phyloP scores from a whole-genome alignment of 1,284 basidiomycete species.

The Ustilago loliicola region DNA sequence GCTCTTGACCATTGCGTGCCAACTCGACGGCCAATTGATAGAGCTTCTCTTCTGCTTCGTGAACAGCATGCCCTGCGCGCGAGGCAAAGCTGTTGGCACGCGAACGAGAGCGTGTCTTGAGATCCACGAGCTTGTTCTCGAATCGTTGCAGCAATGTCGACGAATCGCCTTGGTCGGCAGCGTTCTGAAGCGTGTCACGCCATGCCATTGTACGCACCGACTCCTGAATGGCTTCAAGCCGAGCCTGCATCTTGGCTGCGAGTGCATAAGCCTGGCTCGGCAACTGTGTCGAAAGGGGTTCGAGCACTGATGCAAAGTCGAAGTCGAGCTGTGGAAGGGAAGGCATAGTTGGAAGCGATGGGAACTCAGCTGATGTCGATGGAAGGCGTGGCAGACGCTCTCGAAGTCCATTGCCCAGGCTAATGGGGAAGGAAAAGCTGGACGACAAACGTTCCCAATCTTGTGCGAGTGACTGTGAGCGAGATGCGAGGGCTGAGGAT shows the following conservation, averaged over 20 bases:
- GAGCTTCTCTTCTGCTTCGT: conserved; percentile 64
- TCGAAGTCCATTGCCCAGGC: conserved; percentile 36
- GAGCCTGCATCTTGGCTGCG: conserved; percentile 50
- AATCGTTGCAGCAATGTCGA: conserved; percentile 32
- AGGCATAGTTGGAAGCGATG: conserved; percentile 38
- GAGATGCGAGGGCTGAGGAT: conserved; percentile 50
- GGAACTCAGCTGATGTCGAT: conserved; percentile 37
- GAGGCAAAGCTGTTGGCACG: conserved; percentile 49
- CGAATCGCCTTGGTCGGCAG: conserved; percentile 9
- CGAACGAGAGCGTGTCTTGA: conserved; percentile 35
- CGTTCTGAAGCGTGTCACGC: conserved; percentile 43
- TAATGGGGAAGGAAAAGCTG: conserved; percentile 44
- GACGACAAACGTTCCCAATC: conserved; percentile 53
- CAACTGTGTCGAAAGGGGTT: conserved; percentile 43
- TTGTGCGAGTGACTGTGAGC: conserved; percentile 50
- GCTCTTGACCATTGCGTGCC: conserved; percentile 59
- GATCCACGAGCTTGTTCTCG: conserved; percentile 41
- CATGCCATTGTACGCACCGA: conserved; percentile 55
- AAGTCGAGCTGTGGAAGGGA: conserved; percentile 45
- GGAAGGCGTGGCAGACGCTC: conserved; percentile 46
- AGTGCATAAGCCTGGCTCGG: conserved; percentile 43
- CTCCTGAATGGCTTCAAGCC: conserved; percentile 58
- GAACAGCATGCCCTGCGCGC: conserved; percentile 51
- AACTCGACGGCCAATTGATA: conserved; percentile 64
- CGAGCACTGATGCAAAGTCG: conserved; percentile 48